Evolutionary conservation across 73 alveolate species (phyloP).

Genomic region (Symbiodinium pilosum): DNA sequence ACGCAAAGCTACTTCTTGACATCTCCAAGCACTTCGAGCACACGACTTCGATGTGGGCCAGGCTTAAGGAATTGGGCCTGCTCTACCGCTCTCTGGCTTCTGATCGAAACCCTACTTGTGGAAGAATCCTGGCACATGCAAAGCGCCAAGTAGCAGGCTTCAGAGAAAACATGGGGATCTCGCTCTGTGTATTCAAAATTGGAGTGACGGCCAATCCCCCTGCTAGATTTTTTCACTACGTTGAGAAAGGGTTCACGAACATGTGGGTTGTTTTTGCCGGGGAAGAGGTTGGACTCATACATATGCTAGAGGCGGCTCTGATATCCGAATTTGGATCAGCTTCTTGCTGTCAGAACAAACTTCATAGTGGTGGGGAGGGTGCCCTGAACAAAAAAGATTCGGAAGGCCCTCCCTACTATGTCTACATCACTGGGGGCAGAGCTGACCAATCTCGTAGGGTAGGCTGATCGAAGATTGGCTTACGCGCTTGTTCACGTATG

Average conservation of each 20-base stretch:
- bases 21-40: no score
- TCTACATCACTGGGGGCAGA: conserved; percentile 23
- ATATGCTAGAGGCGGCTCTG: conserved; percentile 57
- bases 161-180: neutral
- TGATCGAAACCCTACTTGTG: neutral
- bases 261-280: conserved; percentile 5
- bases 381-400: conserved; percentile 6
- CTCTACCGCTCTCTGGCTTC: no score
- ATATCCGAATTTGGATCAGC: neutral
- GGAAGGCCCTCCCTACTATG: conserved; percentile 4
- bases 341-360: neutral
- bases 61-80: no score
- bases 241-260: neutral
- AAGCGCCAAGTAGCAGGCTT: neutral
- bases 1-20: no score
- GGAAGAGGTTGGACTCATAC: neutral
- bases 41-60: no score
- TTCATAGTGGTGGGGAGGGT: conserved; percentile 32
- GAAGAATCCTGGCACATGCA: neutral
- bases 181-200: neutral
- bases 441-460: conserved; percentile 34
- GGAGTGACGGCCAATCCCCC: conserved; percentile 1
- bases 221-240: neutral
- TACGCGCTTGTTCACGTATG: neutral
- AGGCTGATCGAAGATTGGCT: neutral